Base-by-base conservation (phyloP, 208 protist species). In the Porcisia deanei region DNA sequence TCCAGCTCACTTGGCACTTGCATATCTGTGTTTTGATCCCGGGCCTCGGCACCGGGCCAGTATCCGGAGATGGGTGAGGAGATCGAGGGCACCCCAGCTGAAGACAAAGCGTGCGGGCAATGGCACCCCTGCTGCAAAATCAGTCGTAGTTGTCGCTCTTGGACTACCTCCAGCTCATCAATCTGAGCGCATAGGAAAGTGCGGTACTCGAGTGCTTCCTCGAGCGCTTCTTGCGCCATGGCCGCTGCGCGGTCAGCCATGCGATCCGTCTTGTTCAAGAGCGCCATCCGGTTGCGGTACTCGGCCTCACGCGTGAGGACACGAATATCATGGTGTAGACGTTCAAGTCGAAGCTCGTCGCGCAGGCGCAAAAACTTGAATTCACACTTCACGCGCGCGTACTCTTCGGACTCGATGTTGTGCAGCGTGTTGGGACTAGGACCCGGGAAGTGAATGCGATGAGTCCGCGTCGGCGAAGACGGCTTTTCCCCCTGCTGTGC, bases 281-380 rank as follows among this genome's bases (percentile, higher is more conserved):
- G 30, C 34, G 81, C 75, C 55, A 87, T 71, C 18, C 73, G 68
- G 0, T 64, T 77, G 61, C 80, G 86, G 68, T 88, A 88, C 52
- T 89, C 82, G n/a, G 70, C 68, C 76, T 90, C 88, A 18, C 71
- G 76, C 1, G 86, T 77, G 30, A 91, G 78, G 16, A 71, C 69
- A 34, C 81, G 76, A 25, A 92, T 49, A 72, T 94, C 90, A 57
- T 88, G 73, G 39, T 79, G 76, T 59, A 91, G 76, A 34, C 82
- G 83, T 60, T 92, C 80, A n/a, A 81, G 70, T 4, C 85, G 84
- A 53, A 91, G 59, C 47, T 83, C 82, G 59, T 82, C 80, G 30
- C 79, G 79, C 45, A 81, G 22, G 39, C 75, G 71, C 49, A 88
- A 58, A 9, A 83, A 18, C 22, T 58, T 79, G 9, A 83, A 84